phyloP scores from a whole-genome alignment of 169 alveolate genomes.

The Plasmodium cynomolgi region DNA sequence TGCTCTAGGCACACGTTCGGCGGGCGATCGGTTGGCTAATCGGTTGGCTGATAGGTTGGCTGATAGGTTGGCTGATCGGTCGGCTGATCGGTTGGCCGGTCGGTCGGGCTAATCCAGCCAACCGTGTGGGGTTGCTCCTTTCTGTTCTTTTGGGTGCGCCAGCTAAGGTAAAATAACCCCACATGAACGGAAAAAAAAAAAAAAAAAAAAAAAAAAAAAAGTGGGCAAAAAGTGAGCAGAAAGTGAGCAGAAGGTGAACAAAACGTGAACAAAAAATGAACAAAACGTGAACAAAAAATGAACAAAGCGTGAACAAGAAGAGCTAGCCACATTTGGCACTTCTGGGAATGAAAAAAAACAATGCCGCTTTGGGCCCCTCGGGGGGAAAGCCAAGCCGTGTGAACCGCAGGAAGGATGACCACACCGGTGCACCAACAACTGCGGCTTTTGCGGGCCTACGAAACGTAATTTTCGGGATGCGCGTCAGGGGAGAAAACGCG shows the following conservation, averaged over 20 bases:
- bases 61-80: no score
- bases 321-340: not conserved
- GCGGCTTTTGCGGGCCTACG: conserved; percentile 3
- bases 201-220: not conserved
- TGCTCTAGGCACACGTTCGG: not conserved
- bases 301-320: not conserved
- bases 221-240: not conserved
- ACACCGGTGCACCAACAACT: not conserved
- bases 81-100: no score
- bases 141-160: not conserved
- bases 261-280: not conserved
- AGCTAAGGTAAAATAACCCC: not conserved
- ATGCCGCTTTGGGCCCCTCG: not conserved
- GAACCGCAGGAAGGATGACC: not conserved
- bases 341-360: not conserved
- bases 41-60: no score
- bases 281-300: not conserved
- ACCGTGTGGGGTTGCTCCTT: not conserved
- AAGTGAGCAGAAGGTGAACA: no score
- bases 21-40: not conserved
- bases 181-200: not conserved
- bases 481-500: conserved; percentile 61
- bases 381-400: not conserved
- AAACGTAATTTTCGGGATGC: conserved; percentile 26
- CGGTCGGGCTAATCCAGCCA: not conserved